Evolutionary conservation across 306 rosid genomes (phyloP).

Genomic region (Casuarina cunninghamiana): DNA sequence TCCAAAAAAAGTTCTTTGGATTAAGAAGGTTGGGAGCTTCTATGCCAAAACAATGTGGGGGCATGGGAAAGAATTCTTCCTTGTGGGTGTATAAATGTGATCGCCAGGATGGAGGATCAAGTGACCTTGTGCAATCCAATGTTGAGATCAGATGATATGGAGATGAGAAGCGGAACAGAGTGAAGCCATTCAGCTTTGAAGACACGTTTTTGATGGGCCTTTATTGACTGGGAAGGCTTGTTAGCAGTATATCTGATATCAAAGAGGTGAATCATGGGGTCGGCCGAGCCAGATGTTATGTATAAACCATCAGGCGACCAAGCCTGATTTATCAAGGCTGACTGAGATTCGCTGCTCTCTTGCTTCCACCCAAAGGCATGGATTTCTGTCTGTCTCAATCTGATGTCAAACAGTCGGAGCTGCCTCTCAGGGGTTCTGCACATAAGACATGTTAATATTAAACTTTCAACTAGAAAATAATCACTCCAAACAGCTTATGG

Average conservation of each 20-base stretch:
- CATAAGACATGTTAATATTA: conserved; percentile 14
- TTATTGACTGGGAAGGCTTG: conserved; percentile 80
- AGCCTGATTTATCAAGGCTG: conserved; percentile 91
- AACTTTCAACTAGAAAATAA: conserved; percentile 12
- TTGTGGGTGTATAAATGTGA: conserved; percentile 4
- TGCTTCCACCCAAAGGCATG: conserved; percentile 99
- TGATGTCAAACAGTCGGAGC: conserved; percentile 82
- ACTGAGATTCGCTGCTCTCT: conserved; percentile 95
- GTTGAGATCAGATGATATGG: conserved; percentile 92
- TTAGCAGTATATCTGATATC: conserved; percentile 72
- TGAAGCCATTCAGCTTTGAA: conserved; percentile 91
- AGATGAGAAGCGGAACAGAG: conserved; percentile 73
- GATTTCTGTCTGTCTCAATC: conserved; percentile 78
- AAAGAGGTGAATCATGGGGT: conserved; percentile 89
- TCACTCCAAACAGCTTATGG: neutral
- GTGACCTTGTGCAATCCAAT: conserved; percentile 75
- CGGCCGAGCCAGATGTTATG: conserved; percentile 85
- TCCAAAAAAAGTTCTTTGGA: neutral
- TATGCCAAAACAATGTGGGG: neutral
- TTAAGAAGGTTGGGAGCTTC: neutral
- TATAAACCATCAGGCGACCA: conserved; percentile 97
- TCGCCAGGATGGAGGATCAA: conserved; percentile 23
- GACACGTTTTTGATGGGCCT: conserved; percentile 92
- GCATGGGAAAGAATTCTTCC: neutral
- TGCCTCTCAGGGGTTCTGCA: conserved; percentile 84